These are phyloP conservation scores for Eutrema yunnanense DNA, from an alignment of 345 rosid genomes.

Conservation along the genomic window DNA sequence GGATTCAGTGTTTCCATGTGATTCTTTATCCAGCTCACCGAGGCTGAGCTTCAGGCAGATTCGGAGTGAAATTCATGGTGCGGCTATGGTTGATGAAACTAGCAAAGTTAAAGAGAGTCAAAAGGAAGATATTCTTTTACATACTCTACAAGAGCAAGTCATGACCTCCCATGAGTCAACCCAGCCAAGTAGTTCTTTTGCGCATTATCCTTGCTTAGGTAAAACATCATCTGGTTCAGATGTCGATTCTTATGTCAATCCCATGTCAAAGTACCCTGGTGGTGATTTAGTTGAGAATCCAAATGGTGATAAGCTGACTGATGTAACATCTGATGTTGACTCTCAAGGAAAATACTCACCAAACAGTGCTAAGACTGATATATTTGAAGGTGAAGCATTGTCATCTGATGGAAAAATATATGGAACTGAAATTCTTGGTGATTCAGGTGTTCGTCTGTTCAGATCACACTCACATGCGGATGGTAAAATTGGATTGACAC, in stretches of 20 bases:
- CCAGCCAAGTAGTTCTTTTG: conserved; percentile 24
- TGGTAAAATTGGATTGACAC: conserved; percentile 18
- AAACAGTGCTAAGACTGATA: conserved; percentile 8
- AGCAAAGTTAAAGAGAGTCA: conserved; percentile 17
- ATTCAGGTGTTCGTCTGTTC: conserved; percentile 26
- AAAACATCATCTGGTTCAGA: conserved; percentile 18
- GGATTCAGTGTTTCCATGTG: conserved; percentile 1
- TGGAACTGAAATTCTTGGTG: conserved; percentile 16
- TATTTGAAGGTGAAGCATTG: conserved; percentile 26
- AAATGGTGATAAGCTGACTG: conserved; percentile 35
- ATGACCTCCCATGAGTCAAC: conserved; percentile 17
- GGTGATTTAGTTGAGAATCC: conserved; percentile 35
- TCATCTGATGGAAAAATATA: conserved; percentile 29
- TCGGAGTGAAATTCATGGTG: conserved; percentile 11
- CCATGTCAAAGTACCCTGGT: conserved; percentile 22
- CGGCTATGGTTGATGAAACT: background rate
- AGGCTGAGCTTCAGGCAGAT: conserved; percentile 1
- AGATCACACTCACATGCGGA: conserved; percentile 30
- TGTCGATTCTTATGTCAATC: conserved; percentile 31
- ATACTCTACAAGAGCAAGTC: conserved; percentile 30
- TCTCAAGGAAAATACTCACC: conserved; percentile 35
- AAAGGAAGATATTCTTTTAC: conserved; percentile 13
- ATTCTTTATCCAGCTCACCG: conserved; percentile 1
- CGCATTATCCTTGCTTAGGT: conserved; percentile 22
- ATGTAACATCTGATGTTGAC: conserved; percentile 32